These are phyloP conservation scores for Phaeosphaeria sp. DNA, from an alignment of 2,329 filamentous ascomycete species.

Conservation along the genomic window DNA sequence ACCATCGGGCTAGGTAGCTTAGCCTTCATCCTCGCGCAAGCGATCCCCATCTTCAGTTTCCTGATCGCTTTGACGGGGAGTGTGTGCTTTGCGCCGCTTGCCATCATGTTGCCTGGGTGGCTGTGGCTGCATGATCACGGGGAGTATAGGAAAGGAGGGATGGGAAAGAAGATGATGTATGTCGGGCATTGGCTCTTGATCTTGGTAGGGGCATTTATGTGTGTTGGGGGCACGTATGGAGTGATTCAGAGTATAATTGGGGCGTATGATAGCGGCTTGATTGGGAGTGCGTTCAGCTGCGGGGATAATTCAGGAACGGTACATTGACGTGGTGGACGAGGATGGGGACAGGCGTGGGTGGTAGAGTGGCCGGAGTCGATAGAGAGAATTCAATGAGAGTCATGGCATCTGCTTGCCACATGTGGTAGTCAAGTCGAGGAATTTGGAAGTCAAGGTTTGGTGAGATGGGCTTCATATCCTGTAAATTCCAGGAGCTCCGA, in stretches of 20 bases:
- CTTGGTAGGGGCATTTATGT: slow-evolving; percentile 53
- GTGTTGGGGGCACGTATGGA: slow-evolving; percentile 55
- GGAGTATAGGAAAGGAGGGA: slow-evolving; percentile 44
- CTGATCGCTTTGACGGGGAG: slow-evolving; percentile 57
- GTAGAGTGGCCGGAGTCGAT: background rate
- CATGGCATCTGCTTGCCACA: too few relatives aligned
- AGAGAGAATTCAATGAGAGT: background rate
- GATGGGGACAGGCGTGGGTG: background rate
- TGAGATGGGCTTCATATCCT: too few relatives aligned
- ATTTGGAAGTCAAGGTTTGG: too few relatives aligned
- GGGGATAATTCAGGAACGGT: slow-evolving; percentile 19
- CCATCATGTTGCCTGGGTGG: slow-evolving; percentile 49
- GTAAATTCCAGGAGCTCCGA: too few relatives aligned
- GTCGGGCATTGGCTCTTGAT: slow-evolving; percentile 51
- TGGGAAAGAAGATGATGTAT: slow-evolving; percentile 43
- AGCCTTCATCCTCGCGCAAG: slow-evolving; percentile 60
- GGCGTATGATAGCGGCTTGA: slow-evolving; percentile 55
- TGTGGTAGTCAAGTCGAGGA: too few relatives aligned
- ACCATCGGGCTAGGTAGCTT: slow-evolving; percentile 52
- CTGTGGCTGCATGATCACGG: slow-evolving; percentile 59
- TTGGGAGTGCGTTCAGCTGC: slow-evolving; percentile 40
- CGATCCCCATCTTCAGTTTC: slow-evolving; percentile 63
- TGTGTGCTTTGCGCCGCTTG: slow-evolving; percentile 59
- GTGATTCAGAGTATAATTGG: slow-evolving; percentile 57
- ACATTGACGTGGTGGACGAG: background rate